Evolutionary conservation across 2,329 filamentous ascomycete species (phyloP).

Genomic region (Epichloe sp.): DNA sequence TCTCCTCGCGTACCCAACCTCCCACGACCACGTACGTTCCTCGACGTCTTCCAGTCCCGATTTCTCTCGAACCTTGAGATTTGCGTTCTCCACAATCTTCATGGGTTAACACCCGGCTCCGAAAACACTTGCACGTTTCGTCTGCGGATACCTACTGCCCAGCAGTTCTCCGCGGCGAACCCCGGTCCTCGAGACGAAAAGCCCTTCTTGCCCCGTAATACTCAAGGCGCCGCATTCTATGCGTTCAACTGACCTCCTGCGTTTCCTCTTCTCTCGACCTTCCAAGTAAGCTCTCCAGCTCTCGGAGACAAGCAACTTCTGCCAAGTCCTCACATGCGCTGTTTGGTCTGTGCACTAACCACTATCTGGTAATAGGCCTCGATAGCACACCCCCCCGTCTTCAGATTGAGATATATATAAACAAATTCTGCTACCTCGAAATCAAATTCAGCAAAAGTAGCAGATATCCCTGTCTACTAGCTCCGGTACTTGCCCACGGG

Average conservation of each 20-base stretch:
- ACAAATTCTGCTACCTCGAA: not conserved
- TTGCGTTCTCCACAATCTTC: not conserved
- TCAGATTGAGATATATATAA: conserved; percentile 1
- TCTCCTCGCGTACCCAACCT: not conserved
- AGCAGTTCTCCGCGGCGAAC: conserved; percentile 1
- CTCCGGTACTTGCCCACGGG: conserved; percentile 68
- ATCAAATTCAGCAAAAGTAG: not conserved
- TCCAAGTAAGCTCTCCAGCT: conserved; percentile 56
- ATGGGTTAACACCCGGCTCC: not conserved
- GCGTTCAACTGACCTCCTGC: conserved; percentile 81
- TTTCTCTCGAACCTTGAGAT: not conserved
- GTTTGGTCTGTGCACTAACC: not conserved
- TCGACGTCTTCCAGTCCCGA: not conserved
- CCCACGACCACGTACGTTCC: not conserved
- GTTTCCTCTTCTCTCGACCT: conserved; percentile 78
- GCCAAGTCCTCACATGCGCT: not conserved
- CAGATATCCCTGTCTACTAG: conserved; percentile 34
- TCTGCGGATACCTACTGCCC: not conserved
- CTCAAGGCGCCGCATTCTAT: conserved; percentile 44
- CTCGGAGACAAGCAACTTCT: not conserved
- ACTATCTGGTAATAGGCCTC: conserved; percentile 28
- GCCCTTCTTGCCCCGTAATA: not conserved
- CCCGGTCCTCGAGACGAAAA: not conserved
- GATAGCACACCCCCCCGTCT: conserved; percentile 39
- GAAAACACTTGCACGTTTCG: not conserved